phyloP scores from a whole-genome alignment of 2,329 filamentous ascomycete genomes.

The Colletotrichum higginsianum region DNA sequence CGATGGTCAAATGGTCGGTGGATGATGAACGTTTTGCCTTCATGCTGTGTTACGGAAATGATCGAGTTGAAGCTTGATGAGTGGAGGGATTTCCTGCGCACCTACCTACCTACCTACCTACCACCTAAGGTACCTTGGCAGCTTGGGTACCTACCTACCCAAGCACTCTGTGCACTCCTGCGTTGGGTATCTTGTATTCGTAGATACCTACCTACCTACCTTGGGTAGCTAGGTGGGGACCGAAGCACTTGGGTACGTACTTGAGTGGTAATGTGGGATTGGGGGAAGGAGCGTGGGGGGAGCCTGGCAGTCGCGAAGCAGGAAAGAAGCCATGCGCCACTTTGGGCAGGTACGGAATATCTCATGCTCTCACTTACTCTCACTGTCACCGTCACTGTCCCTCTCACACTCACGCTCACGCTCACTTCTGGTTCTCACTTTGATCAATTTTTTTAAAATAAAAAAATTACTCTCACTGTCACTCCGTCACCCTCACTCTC shows the following conservation, averaged over 20 bases:
- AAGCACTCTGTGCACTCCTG: too few relatives aligned
- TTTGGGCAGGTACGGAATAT: too few relatives aligned
- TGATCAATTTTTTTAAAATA: too few relatives aligned
- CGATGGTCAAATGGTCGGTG: neutral
- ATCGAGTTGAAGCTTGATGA: constrained; percentile 38
- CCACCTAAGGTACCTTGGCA: too few relatives aligned
- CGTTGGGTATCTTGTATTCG: neutral
- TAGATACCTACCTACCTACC: neutral
- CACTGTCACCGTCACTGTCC: too few relatives aligned
- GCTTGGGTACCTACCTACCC: too few relatives aligned
- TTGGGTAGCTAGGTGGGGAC: neutral
- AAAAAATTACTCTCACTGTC: too few relatives aligned
- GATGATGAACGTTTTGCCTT: constrained; percentile 17
- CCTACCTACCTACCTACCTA: too few relatives aligned
- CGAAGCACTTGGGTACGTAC: neutral
- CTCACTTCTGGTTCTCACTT: too few relatives aligned
- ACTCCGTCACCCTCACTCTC: too few relatives aligned
- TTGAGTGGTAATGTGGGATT: neutral
- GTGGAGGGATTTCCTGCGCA: constrained; percentile 17
- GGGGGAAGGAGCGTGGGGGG: constrained; percentile 36
- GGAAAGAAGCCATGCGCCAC: constrained; percentile 11
- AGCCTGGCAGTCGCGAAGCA: constrained; percentile 28
- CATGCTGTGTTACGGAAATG: constrained; percentile 33
- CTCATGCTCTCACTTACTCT: too few relatives aligned
- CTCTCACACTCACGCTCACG: too few relatives aligned